A percentile compares a stretch with the other conserved stretches of the same genome.
Conservation (phyloP, 2,329 filamentous ascomycete genomes). For the Cyphellophora attinorum region DNA sequence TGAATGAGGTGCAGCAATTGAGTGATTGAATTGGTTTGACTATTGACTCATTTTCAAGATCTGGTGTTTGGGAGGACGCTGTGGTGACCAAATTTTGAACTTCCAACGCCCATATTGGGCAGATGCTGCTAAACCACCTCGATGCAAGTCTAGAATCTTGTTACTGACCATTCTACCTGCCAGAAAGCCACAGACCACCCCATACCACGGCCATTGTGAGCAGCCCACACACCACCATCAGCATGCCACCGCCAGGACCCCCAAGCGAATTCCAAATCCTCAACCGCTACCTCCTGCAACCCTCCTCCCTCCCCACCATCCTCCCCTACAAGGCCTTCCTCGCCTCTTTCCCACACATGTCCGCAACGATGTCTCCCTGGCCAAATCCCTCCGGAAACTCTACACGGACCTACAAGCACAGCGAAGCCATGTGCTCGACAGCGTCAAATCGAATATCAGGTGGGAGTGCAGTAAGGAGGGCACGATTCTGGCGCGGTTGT, state of each 20-base stretch:
- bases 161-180: too few species aligned
- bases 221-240: too few species aligned
- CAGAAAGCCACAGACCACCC: too few species aligned
- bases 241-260: slow-evolving; percentile 39
- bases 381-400: slow-evolving; percentile 32
- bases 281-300: slow-evolving; percentile 66
- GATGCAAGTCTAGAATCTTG: too few species aligned
- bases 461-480: slow-evolving; percentile 44
- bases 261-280: slow-evolving; percentile 68
- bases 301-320: slow-evolving; percentile 63
- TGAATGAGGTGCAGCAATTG: too few species aligned
- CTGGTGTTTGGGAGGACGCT: too few species aligned
- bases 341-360: slow-evolving; percentile 55
- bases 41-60: too few species aligned
- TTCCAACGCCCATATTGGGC: too few species aligned
- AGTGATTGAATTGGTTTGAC: too few species aligned
- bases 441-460: slow-evolving; percentile 55
- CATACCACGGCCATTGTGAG: too few species aligned
- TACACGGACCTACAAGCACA: slow-evolving; percentile 74
- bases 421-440: slow-evolving; percentile 58
- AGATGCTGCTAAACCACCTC: too few species aligned
- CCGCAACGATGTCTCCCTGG: not conserved
- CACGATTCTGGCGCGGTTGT: slow-evolving; percentile 7
- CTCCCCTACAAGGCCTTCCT: slow-evolving; percentile 67
- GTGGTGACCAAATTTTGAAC: too few species aligned